These are phyloP conservation scores for Solanum tacnaense DNA, from an alignment of 257 asterid species.

Conservation along the genomic window DNA sequence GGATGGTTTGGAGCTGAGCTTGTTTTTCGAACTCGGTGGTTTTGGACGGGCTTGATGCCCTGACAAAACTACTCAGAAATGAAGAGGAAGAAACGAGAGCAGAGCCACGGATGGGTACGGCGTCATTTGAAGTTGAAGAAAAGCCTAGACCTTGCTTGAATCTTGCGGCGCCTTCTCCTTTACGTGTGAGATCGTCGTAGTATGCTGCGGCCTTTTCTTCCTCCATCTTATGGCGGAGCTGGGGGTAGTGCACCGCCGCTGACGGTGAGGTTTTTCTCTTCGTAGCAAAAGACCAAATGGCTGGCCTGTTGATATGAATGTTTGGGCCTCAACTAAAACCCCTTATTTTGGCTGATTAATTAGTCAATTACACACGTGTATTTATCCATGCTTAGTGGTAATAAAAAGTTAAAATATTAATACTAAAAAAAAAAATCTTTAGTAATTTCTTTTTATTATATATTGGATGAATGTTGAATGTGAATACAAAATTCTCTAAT, in stretches of 20 bases:
- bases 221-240: conserved; percentile 42
- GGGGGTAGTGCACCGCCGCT: not conserved
- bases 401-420: no score
- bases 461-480: no score
- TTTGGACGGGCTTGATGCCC: conserved; percentile 64
- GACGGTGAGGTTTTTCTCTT: not conserved
- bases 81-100: conserved; percentile 54
- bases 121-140: conserved; percentile 34
- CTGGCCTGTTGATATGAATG: not conserved
- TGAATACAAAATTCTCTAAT: no score
- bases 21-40: conserved; percentile 40
- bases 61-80: conserved; percentile 59
- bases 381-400: no score
- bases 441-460: no score
- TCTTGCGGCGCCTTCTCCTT: conserved; percentile 89
- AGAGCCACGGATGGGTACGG: conserved; percentile 51
- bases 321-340: no score
- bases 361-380: no score
- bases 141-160: conserved; percentile 91
- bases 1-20: conserved; percentile 55
- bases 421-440: no score
- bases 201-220: conserved; percentile 89
- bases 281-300: not conserved
- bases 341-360: no score
- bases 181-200: conserved; percentile 79